Conservation (phyloP, 2,329 filamentous ascomycete genomes). For the Penicillium vulpinum region DNA sequence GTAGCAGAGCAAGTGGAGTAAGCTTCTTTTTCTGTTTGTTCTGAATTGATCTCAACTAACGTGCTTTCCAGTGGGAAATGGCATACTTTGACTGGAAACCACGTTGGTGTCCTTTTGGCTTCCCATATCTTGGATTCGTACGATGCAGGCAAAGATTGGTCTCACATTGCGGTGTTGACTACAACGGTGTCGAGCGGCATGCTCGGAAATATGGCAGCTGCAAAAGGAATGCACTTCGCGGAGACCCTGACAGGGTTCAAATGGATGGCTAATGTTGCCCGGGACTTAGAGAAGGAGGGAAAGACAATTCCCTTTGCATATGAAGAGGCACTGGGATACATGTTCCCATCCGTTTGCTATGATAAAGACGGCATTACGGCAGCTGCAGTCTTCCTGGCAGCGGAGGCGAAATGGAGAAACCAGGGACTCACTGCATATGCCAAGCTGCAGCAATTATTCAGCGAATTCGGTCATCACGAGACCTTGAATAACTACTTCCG, state of each 20-base stretch:
- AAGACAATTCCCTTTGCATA: conserved; percentile 60
- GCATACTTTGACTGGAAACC: conserved; percentile 65
- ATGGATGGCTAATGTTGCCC: conserved; percentile 64
- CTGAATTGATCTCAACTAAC: conserved; percentile 2
- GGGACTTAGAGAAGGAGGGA: conserved; percentile 51
- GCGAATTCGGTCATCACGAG: conserved; percentile 61
- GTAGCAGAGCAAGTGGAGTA: conserved; percentile 58
- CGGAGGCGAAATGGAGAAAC: conserved; percentile 51
- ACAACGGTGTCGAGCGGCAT: conserved; percentile 66
- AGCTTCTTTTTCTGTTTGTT: conserved; percentile 6
- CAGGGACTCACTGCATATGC: conserved; percentile 57
- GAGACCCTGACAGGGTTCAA: conserved; percentile 69
- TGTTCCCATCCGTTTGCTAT: conserved; percentile 62
- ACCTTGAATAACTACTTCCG: conserved; percentile 65
- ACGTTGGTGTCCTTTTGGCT: conserved; percentile 62
- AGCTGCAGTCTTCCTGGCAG: conserved; percentile 59
- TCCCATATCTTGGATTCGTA: conserved; percentile 55
- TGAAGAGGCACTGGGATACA: conserved; percentile 67
- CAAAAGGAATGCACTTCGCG: conserved; percentile 57
- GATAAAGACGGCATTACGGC: conserved; percentile 67
- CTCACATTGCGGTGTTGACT: conserved; percentile 58
- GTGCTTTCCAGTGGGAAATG: conserved; percentile 47
- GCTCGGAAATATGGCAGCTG: conserved; percentile 57
- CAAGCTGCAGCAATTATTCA: conserved; percentile 59
- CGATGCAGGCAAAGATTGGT: conserved; percentile 33